Evolutionary conservation across 2,329 filamentous ascomycete genomes (phyloP), one percentile per base, ranked within the genome.

Genomic region (Sphaerulina musiva): DNA sequence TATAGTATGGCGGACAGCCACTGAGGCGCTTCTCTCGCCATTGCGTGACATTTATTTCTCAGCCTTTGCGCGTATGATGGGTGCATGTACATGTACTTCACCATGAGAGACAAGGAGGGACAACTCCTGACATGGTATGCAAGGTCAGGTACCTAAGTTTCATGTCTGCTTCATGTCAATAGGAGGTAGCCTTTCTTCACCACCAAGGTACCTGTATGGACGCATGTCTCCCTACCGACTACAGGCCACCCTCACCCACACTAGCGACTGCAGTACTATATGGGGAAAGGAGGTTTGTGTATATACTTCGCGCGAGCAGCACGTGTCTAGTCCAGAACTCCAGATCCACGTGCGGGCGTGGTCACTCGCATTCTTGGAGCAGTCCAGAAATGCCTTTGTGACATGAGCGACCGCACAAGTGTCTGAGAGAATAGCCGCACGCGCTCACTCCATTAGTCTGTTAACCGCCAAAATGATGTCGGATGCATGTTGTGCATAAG

Each of bases 401-500:
- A 36, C 31, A 14, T 14, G 14, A 7, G 17, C 36, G 29, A 26
- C 39, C 34, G 47, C 47, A 42, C 11, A 8, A 31, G 6, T 50
- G 38, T 42, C 14, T 17, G 14, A 17, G 14, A 17, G 14, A 1
- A 12, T 14, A 34, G 34, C 29, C 14, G 9, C 44, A 46, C 44
- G 48, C 48, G 48, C 48, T 12, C 48, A 20, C 14, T 8, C 6
- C 44, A 31, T 32, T 31, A 31, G 44, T 34, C 26, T 26, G 11
- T 29, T n/a, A 51, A 14, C 14, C 26, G 48, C 11, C 34, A 38
- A 12, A 36, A 17, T 6, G 31, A 12, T n/a, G 39, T 41, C 4
- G 36, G 14, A 51, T 51, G 48, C 48, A 51, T 34, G 48, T 38
- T 40, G 39, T 51, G 48, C 41, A 51, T 46, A 40, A 36, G 40